Evolutionary conservation across 164 flowering plant species (phyloP).

Genomic region (Annona cherimola): DNA sequence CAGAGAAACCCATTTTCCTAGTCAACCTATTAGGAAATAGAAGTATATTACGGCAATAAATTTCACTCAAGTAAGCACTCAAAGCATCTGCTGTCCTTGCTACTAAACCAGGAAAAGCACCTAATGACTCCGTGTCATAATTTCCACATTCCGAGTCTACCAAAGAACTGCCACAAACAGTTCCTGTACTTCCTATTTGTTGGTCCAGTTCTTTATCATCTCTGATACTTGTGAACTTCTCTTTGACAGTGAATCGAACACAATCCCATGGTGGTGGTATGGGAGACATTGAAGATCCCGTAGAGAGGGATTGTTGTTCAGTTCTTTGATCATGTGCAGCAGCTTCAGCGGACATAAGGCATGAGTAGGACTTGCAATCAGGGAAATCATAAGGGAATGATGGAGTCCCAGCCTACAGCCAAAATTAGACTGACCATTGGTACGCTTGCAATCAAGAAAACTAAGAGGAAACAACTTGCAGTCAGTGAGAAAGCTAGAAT

Average conservation of each 20-base stretch:
- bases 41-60: constrained; percentile 30
- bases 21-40: constrained; percentile 42
- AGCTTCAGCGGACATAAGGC: constrained; percentile 50
- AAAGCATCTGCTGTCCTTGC: constrained; percentile 50
- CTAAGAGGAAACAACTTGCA: neutral
- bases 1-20: constrained; percentile 13
- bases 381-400: constrained; percentile 81
- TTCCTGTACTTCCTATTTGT: constrained; percentile 5
- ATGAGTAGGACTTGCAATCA: constrained; percentile 63
- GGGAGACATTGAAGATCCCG: constrained; percentile 57
- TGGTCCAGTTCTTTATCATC: constrained; percentile 4
- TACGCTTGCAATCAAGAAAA: neutral
- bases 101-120: constrained; percentile 36
- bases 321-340: constrained; percentile 26
- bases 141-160: constrained; percentile 2
- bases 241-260: constrained; percentile 25
- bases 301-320: constrained; percentile 38
- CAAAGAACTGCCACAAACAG: constrained; percentile 2
- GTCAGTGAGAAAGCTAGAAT: neutral
- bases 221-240: constrained; percentile 1
- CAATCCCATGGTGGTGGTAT: constrained; percentile 66
- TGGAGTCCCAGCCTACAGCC: constrained; percentile 63
- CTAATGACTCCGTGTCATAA: constrained; percentile 6
- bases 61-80: constrained; percentile 29
- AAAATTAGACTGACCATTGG: neutral